Evolutionary conservation across 176 grass and related monocot species (phyloP).

Genomic region (Thinopyrum elongatum): DNA sequence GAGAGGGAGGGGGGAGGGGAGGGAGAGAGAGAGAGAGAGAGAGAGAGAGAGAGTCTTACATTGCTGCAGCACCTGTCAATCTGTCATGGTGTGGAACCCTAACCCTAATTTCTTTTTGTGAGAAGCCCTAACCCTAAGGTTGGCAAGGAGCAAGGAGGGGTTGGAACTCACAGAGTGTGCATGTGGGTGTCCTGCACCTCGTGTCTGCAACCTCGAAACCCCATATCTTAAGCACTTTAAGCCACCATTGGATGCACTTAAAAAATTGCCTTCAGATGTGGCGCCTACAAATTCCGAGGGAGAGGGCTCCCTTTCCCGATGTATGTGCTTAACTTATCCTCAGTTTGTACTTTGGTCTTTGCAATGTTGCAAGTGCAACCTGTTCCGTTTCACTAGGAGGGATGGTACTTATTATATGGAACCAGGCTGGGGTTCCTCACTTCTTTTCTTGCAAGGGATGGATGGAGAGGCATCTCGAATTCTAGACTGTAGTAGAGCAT

Average conservation of each 20-base stretch:
- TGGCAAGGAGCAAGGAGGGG: constrained; percentile 21
- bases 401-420: not conserved
- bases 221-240: constrained; percentile 32
- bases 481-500: too few species aligned
- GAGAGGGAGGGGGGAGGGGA: not conserved
- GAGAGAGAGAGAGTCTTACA: not conserved
- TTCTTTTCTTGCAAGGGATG: not conserved
- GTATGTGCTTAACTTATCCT: not conserved
- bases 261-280: constrained; percentile 57
- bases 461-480: not conserved
- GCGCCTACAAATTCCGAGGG: constrained; percentile 46
- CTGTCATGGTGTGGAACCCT: constrained; percentile 50
- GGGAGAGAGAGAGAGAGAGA: not conserved
- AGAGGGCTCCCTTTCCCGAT: constrained; percentile 48
- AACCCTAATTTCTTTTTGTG: constrained; percentile 38
- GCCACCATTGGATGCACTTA: constrained; percentile 39
- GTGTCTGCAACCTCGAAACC: constrained; percentile 45
- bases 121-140: constrained; percentile 55
- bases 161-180: constrained; percentile 42
- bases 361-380: constrained; percentile 28
- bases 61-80: not conserved
- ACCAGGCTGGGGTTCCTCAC: not conserved
- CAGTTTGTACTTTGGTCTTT: constrained; percentile 33
- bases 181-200: constrained; percentile 50
- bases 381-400: constrained; percentile 25